These are phyloP conservation scores for Cladosporium sp. DNA, from an alignment of 2,329 filamentous ascomycete species.

Conservation along the genomic window DNA sequence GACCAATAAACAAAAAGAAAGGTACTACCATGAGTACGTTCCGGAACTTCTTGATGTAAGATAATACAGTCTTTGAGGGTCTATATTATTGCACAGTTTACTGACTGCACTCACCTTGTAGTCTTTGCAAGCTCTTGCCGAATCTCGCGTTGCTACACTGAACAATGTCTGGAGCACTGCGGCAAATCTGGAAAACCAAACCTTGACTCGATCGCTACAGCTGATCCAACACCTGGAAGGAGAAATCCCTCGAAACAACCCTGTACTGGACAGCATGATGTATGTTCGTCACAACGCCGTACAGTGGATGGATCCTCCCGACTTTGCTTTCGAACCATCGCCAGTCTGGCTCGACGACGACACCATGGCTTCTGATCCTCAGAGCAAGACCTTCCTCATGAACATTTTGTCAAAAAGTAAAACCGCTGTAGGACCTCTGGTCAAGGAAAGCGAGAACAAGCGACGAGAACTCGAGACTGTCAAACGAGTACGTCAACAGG, in stretches of 20 bases:
- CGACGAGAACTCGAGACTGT: conserved; percentile 75
- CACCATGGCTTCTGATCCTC: conserved; percentile 77
- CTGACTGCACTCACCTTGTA: conserved; percentile 19
- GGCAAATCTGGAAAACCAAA: conserved; percentile 71
- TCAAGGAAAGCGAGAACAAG: conserved; percentile 80
- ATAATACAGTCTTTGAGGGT: neutral
- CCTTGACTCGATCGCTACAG: conserved; percentile 67
- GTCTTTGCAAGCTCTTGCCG: conserved; percentile 83
- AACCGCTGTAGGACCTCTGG: conserved; percentile 70
- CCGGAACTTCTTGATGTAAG: conserved; percentile 85
- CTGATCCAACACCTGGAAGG: conserved; percentile 67
- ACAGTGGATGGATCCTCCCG: conserved; percentile 73
- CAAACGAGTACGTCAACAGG: conserved; percentile 66
- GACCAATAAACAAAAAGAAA: conserved; percentile 95
- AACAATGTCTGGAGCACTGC: conserved; percentile 83
- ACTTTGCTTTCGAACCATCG: conserved; percentile 87
- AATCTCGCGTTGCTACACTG: conserved; percentile 77
- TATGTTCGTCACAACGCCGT: conserved; percentile 88
- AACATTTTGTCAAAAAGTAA: conserved; percentile 93
- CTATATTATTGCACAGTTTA: neutral
- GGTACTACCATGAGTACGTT: conserved; percentile 94
- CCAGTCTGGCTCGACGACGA: conserved; percentile 96
- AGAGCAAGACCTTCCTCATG: conserved; percentile 81
- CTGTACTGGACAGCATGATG: conserved; percentile 93
- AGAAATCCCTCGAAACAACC: conserved; percentile 84